Conservation (phyloP, 805 yeast genomes). For the Debaryomyces castellii region DNA sequence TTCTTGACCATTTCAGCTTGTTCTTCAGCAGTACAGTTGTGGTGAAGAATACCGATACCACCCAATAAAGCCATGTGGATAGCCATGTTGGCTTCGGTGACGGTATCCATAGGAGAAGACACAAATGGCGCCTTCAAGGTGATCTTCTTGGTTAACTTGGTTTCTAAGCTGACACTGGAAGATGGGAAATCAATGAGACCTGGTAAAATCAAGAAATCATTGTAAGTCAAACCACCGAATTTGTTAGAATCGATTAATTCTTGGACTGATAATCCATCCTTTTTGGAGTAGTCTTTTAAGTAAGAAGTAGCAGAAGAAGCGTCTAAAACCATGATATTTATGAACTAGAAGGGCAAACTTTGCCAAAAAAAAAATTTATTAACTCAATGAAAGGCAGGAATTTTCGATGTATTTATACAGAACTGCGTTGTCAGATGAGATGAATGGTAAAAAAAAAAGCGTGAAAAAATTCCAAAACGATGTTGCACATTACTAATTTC, state of each 20-base stretch:
- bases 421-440: not conserved
- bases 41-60: conserved; percentile 98
- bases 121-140: conserved; percentile 91
- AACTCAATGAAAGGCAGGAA: not conserved
- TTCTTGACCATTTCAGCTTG: conserved; percentile 98
- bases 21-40: conserved; percentile 94
- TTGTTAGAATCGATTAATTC: conserved; percentile 84
- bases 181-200: conserved; percentile 92
- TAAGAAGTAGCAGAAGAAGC: conserved; percentile 63
- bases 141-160: conserved; percentile 89
- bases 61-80: conserved; percentile 97
- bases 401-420: not conserved
- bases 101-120: conserved; percentile 99
- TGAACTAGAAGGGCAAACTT: conserved; percentile 31
- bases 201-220: conserved; percentile 92
- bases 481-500: not conserved
- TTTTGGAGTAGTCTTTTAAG: conserved; percentile 61
- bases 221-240: conserved; percentile 97
- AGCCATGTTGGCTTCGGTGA: conserved; percentile 96
- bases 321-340: conserved; percentile 31
- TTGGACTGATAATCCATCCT: conserved; percentile 83
- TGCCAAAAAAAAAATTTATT: conserved; percentile 40
- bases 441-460: conserved; percentile 1
- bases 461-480: not conserved
- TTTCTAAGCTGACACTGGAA: conserved; percentile 70